These are phyloP conservation scores for Trypanosoma conorhini DNA, from an alignment of 208 protist genomes.

Conservation along the genomic window DNA sequence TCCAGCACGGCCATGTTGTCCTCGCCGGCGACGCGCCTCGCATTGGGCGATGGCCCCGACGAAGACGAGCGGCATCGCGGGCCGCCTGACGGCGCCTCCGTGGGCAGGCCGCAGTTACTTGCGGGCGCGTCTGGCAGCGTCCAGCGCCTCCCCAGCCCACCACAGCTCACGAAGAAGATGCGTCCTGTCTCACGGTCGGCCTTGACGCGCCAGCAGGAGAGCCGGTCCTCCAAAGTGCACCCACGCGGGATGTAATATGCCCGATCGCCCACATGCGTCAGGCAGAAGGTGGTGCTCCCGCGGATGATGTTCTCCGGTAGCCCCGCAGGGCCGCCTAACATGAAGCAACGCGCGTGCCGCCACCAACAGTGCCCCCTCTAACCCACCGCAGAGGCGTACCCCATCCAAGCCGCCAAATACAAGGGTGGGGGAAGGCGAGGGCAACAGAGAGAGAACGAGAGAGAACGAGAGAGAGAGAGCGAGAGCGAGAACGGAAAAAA, in stretches of 20 bases:
- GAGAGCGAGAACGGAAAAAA: neutral
- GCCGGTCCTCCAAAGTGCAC: slow-evolving; percentile 15
- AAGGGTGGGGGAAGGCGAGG: slow-evolving; percentile 1
- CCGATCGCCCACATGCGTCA: slow-evolving; percentile 10
- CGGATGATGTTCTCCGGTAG: slow-evolving; percentile 11
- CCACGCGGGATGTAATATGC: slow-evolving; percentile 18
- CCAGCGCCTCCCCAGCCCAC: slow-evolving; percentile 17
- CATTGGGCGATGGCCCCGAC: neutral
- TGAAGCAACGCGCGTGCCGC: neutral
- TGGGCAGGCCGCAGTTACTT: neutral
- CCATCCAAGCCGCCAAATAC: neutral
- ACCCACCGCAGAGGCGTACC: neutral
- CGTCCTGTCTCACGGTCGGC: slow-evolving; percentile 18
- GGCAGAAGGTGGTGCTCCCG: slow-evolving; percentile 15
- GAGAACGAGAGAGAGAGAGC: neutral
- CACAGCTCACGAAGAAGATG: slow-evolving; percentile 26
- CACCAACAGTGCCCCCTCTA: neutral
- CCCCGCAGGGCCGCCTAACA: neutral
- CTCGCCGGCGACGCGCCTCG: neutral
- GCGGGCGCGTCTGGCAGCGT: slow-evolving; percentile 17
- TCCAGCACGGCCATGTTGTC: neutral
- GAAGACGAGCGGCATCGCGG: neutral
- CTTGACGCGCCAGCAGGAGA: slow-evolving; percentile 21
- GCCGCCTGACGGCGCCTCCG: neutral
- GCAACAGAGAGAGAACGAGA: neutral